These are phyloP conservation scores for Multifurca ochricompacta DNA, from an alignment of 768 basidiomycete genomes.

Conservation along the genomic window DNA sequence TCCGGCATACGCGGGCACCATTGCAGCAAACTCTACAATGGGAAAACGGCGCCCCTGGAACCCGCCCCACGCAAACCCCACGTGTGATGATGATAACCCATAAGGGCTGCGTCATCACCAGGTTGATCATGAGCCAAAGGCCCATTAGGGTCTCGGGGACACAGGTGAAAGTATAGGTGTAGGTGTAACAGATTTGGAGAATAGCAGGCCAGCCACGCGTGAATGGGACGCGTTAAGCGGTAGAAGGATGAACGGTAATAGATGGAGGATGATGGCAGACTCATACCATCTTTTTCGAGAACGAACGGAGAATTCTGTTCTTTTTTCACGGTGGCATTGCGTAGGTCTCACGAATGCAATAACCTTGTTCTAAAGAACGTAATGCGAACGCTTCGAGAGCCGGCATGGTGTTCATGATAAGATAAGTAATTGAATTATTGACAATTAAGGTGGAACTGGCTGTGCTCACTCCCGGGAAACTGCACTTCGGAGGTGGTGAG, in stretches of 20 bases:
- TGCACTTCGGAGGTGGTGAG: background rate
- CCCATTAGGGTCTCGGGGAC: background rate
- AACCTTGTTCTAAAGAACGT: constrained; percentile 9
- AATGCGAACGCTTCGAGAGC: background rate
- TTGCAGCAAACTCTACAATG: background rate
- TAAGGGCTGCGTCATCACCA: constrained; percentile 9
- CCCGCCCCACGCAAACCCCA: constrained; percentile 15
- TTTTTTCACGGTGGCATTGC: background rate
- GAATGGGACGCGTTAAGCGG: background rate
- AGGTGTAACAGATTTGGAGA: constrained; percentile 1
- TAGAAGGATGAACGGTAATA: constrained; percentile 12
- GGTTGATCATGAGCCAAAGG: background rate
- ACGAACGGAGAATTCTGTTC: background rate
- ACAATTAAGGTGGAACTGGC: background rate
- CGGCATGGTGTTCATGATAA: constrained; percentile 7
- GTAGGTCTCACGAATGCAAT: background rate
- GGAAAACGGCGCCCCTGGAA: background rate
- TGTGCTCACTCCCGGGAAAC: background rate
- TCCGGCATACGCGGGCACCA: constrained; percentile 1
- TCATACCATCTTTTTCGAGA: background rate
- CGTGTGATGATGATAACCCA: constrained; percentile 11
- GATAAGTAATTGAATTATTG: background rate
- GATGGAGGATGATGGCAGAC: constrained; percentile 8
- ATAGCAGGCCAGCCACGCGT: background rate
- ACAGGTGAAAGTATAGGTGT: background rate